Percentiles rank a stretch among this genome's conserved stretches.
Evolutionary conservation across 2,329 filamentous ascomycete species (phyloP).

Genomic region (Alternaria dauci): DNA sequence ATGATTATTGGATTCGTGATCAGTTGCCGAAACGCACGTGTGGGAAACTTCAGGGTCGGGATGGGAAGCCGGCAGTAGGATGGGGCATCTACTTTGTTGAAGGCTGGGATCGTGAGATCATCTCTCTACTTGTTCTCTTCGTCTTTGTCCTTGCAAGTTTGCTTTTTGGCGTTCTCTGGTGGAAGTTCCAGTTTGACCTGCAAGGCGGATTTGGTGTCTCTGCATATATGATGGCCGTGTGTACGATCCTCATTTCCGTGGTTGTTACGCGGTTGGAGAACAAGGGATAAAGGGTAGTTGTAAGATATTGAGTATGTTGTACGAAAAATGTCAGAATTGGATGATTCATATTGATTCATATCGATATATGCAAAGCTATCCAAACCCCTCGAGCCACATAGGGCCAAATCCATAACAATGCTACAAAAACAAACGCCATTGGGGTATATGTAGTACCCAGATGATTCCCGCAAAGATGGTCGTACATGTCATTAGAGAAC

Average conservation of each 20-base stretch:
- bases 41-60: slow-evolving; percentile 26
- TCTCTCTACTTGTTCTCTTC: slow-evolving; percentile 19
- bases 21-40: slow-evolving; percentile 10
- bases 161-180: slow-evolving; percentile 35
- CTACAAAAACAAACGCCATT: not conserved
- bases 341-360: not conserved
- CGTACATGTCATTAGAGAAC: slow-evolving; percentile 22
- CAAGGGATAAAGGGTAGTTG: too few relatives aligned
- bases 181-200: slow-evolving; percentile 29
- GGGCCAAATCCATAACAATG: not conserved
- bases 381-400: not conserved
- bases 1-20: too few relatives aligned
- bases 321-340: too few relatives aligned
- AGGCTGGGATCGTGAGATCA: slow-evolving; percentile 28
- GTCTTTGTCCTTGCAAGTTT: slow-evolving; percentile 28
- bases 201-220: slow-evolving; percentile 36
- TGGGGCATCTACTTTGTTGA: slow-evolving; percentile 42
- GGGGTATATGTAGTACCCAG: slow-evolving; percentile 3
- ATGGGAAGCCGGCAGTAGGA: slow-evolving; percentile 34
- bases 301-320: too few relatives aligned
- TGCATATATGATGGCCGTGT: slow-evolving; percentile 20
- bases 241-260: slow-evolving; percentile 15
- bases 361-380: not conserved
- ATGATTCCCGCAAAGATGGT: slow-evolving; percentile 9
- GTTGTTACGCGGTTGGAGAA: too few relatives aligned